These are phyloP conservation scores for Quercus engelmannii DNA, from an alignment of 306 rosid species.

Conservation along the genomic window DNA sequence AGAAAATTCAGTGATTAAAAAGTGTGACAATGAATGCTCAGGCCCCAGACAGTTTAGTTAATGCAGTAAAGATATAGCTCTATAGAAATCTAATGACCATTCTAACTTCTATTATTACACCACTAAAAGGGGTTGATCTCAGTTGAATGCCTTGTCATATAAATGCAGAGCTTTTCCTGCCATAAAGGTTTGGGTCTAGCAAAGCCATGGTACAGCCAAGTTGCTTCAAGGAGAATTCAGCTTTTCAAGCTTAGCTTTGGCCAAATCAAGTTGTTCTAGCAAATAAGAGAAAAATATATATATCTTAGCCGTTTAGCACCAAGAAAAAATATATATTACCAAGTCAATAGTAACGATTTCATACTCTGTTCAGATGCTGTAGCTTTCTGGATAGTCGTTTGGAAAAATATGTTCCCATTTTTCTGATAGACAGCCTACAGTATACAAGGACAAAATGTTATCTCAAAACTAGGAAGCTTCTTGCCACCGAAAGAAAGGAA, in stretches of 20 bases:
- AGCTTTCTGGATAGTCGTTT: constrained; percentile 60
- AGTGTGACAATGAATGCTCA: not conserved
- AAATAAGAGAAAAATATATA: not conserved
- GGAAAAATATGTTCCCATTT: constrained; percentile 65
- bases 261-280: constrained; percentile 58
- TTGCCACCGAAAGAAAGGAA: not conserved
- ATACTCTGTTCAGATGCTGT: constrained; percentile 58
- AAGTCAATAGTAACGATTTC: constrained; percentile 10
- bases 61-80: not conserved
- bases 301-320: not conserved
- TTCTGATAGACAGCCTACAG: constrained; percentile 65
- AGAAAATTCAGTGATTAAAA: not conserved
- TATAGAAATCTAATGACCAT: not conserved
- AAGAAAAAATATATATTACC: not conserved
- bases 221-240: constrained; percentile 42
- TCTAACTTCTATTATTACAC: constrained; percentile 4
- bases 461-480: not conserved
- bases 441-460: not conserved
- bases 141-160: constrained; percentile 1
- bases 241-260: constrained; percentile 42
- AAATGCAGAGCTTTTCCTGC: not conserved
- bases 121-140: not conserved
- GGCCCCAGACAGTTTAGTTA: not conserved
- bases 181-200: not conserved
- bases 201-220: not conserved